Conservation (phyloP, 352 stramenopile genomes). For the Globisporangium echinulatum region DNA sequence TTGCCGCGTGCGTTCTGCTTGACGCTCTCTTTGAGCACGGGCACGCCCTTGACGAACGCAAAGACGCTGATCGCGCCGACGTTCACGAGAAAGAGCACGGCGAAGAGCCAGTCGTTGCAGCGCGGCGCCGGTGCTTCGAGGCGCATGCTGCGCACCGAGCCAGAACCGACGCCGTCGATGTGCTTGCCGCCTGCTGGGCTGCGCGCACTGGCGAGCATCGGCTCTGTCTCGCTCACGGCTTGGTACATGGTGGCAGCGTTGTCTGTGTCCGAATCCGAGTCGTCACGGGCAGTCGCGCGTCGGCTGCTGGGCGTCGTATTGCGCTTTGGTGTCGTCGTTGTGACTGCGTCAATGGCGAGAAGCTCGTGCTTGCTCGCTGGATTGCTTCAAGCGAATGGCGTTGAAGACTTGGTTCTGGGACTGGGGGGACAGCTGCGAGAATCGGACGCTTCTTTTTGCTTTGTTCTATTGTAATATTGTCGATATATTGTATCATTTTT, state of each 20-base stretch:
- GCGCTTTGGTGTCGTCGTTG: too few species aligned
- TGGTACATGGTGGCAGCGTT: slow-evolving; percentile 52
- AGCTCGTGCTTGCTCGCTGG: too few species aligned
- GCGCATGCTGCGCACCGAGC: slow-evolving; percentile 58
- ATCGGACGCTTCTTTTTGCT: too few species aligned
- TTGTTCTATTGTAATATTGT: too few species aligned
- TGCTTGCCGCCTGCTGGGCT: slow-evolving; percentile 24
- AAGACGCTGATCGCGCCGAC: slow-evolving; percentile 52
- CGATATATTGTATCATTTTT: too few species aligned
- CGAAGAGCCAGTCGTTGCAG: slow-evolving; percentile 77
- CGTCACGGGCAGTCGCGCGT: slow-evolving; percentile 8
- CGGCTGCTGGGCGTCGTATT: neutral
- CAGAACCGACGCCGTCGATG: slow-evolving; percentile 21
- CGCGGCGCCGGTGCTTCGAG: slow-evolving; percentile 42
- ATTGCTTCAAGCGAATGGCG: too few species aligned
- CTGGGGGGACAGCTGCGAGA: too few species aligned
- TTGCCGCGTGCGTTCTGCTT: slow-evolving; percentile 1
- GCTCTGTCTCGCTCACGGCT: slow-evolving; percentile 58
- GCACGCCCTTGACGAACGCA: slow-evolving; percentile 65
- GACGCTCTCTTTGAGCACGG: slow-evolving; percentile 25
- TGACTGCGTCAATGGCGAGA: too few species aligned
- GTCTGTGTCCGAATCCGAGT: slow-evolving; percentile 14
- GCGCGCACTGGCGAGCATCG: slow-evolving; percentile 48
- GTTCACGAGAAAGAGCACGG: slow-evolving; percentile 60
- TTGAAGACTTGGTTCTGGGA: too few species aligned